Evolutionary conservation across 1,139 yeast genomes (phyloP), one percentile per base, ranked within the genome.

Genomic region (Zygoascus sp.): DNA sequence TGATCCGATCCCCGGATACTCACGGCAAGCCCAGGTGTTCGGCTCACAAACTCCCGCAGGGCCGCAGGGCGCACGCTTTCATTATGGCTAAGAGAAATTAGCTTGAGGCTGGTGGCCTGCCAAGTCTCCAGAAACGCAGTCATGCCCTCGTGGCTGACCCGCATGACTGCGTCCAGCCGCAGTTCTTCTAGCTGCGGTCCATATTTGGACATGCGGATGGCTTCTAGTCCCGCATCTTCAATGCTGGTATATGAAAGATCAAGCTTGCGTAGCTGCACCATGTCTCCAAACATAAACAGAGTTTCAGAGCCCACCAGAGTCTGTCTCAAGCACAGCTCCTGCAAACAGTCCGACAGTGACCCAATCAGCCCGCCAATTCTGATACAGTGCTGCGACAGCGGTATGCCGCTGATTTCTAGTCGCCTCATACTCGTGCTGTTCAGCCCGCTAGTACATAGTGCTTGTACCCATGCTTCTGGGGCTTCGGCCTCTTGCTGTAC

Each of bases 1-100:
- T 48, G 43, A 28, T 53, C 57, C 32, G 57, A 54, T 22, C 54
- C 52, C 15, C 49, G 49, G 32, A 55, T 45, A 28, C 45, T 43
- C 17, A 54, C 19, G 10, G 43, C 35, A 11, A 40, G 36, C 1
- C 43, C 43, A 1, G n/a, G 28, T n/a, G 30, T 32, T 16, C 19
- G 21, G 5, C 43, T 20, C 4, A 40, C 43, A 40, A 40, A 40
- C 22, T n/a, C 37, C 13, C 27, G 23, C 11, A 44, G 6, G 41
- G 55, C 52, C 25, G 44, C 43, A 13, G 58, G 54, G 4, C 45
- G 37, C 23, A 54, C 35, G 9, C 45, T 32, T 15, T 46, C 40
- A 7, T 52, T 20, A 25, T 42, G 28, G 15, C 28, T 32, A 47
- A 49, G 28, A 32, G 46, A 27, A 15, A 32, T 15, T 30, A 36